Evolutionary conservation across 1,284 basidiomycete genomes (phyloP), one percentile per base, ranked within the genome.

Genomic region (Pulveroboletus sp.): DNA sequence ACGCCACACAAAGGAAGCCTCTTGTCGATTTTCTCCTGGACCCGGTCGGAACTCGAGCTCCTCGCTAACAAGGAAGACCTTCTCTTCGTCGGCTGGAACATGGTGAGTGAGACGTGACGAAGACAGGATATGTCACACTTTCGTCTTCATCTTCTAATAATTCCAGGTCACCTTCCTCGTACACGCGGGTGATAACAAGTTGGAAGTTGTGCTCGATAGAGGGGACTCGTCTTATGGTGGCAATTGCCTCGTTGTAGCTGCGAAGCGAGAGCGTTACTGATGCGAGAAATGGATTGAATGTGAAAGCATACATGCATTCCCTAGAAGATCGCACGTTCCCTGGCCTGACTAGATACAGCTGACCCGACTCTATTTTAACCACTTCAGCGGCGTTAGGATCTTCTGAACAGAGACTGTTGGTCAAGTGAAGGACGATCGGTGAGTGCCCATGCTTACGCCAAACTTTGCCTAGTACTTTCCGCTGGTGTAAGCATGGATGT

Each of bases 181-280:
- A 98, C 1, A 96, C 94, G 60, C 95, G 83, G 15, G 95, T 97
- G 54, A 98, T 86, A 10, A 98, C 96, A n/a, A 99, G 84, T 74
- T 98, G 91, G 71, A 96, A 99, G 69, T 96, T 88, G 76, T 89
- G 90, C 53, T 95, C 92, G 52, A 92, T 75, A 0, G 90, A 84
- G 18, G 88, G 82, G 46, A 89, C 83, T 77, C 96, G 86, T 57
- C 97, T 87, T 68, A 99, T 91, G 22, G 95, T 96, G 14, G 92
- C 91, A 75, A 97, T 94, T 10, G 96, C 96, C 68, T 97, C 94
- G 65, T 94, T 94, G 75, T 94, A 99, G 68, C 94, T 97, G 70
- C 25, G 51, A 51, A 54, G 44, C 46, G 44, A 31, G 26, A 57
- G 38, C 57, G 20, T 63, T 47, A 18, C 38, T 28, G 46, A 49